Percentiles rank a stretch among this genome's conserved stretches.
These are phyloP conservation scores for Conticribra weissflogii DNA, from an alignment of 108 stramenopile species.

Conservation along the genomic window DNA sequence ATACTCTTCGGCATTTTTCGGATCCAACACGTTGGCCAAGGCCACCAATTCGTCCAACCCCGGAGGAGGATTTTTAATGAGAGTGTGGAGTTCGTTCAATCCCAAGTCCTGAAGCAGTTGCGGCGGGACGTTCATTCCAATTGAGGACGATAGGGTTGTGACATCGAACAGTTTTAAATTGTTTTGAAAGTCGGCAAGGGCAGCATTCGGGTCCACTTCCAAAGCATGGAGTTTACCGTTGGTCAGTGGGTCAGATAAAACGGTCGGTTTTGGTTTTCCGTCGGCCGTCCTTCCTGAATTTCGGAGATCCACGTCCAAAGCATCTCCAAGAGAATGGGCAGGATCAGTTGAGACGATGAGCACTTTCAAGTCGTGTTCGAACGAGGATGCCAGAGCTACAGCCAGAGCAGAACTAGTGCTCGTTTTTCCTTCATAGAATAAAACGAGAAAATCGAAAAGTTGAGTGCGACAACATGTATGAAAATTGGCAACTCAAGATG, in stretches of 20 bases:
- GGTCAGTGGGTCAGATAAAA: conserved; percentile 75
- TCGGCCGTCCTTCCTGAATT: neutral
- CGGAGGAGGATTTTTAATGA: conserved; percentile 93
- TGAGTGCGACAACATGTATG: no score
- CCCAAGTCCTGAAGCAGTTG: conserved; percentile 74
- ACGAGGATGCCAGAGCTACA: conserved; percentile 67
- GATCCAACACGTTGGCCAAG: conserved; percentile 83
- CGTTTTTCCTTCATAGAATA: no score
- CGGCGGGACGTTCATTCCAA: conserved; percentile 61
- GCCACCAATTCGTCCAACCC: conserved; percentile 95
- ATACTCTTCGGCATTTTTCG: conserved; percentile 59
- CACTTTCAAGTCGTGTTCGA: conserved; percentile 74
- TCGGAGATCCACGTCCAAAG: conserved; percentile 80
- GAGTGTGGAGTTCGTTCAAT: conserved; percentile 72
- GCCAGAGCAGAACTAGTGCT: conserved; percentile 87
- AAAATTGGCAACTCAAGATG: no score
- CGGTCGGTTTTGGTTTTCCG: conserved; percentile 48
- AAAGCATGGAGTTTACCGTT: conserved; percentile 70
- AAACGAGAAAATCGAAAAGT: no score
- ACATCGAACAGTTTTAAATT: conserved; percentile 76
- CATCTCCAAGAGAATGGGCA: conserved; percentile 96
- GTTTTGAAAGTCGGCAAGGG: conserved; percentile 72
- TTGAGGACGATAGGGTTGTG: conserved; percentile 52
- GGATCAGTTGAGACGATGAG: conserved; percentile 96
- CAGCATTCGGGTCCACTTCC: conserved; percentile 86